These are phyloP conservation scores for Violaceomyces palustris DNA, from an alignment of 1,284 basidiomycete species.

Conservation along the genomic window DNA sequence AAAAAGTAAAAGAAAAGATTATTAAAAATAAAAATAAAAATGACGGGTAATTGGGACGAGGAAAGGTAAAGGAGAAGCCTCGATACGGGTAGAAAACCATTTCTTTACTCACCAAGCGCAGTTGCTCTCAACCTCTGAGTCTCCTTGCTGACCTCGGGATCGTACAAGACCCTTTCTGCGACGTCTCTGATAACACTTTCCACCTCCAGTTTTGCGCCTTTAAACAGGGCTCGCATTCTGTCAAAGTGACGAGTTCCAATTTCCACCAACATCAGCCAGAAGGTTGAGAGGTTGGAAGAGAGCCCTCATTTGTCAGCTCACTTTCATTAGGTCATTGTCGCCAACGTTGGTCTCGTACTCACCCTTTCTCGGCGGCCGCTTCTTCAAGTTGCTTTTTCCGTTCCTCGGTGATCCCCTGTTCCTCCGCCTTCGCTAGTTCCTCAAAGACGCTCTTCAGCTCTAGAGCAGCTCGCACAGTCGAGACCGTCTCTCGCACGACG, in stretches of 20 bases:
- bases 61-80: no score
- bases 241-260: no score
- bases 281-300: no score
- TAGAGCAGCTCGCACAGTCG: slow-evolving; percentile 46
- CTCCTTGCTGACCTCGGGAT: slow-evolving; percentile 49
- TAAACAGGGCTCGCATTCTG: slow-evolving; percentile 50
- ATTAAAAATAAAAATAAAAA: no score
- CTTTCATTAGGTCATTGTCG: no score
- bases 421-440: slow-evolving; percentile 67
- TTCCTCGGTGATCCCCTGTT: slow-evolving; percentile 79
- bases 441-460: slow-evolving; percentile 86
- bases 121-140: slow-evolving; percentile 46
- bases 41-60: no score
- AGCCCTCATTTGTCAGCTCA: slow-evolving; percentile 12
- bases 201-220: slow-evolving; percentile 86
- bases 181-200: slow-evolving; percentile 90
- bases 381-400: slow-evolving; percentile 87
- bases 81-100: no score
- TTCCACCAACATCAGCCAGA: no score
- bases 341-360: slow-evolving; percentile 1
- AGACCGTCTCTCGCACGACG: slow-evolving; percentile 47
- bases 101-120: no score
- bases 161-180: slow-evolving; percentile 74
- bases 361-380: slow-evolving; percentile 80
- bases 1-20: no score